Evolutionary conservation across 2,329 filamentous ascomycete species (phyloP).

Genomic region (Botrytis medusae): DNA sequence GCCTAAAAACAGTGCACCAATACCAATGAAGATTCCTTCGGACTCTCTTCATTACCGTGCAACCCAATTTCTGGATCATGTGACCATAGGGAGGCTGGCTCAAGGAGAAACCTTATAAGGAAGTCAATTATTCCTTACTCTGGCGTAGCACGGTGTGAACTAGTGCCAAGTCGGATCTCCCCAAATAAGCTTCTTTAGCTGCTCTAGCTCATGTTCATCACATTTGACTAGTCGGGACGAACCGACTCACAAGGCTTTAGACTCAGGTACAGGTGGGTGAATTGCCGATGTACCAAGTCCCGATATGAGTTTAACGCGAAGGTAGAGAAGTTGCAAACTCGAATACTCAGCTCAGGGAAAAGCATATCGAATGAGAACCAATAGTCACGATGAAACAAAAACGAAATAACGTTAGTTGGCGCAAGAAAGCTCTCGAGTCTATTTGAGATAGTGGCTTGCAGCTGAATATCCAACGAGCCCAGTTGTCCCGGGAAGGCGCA

Average conservation of each 20-base stretch:
- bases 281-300: not conserved
- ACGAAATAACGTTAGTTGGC: not conserved
- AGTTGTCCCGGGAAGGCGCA: not conserved
- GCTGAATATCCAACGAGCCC: not conserved
- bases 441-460: not conserved
- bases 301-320: not conserved
- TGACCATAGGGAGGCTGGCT: not conserved
- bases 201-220: not conserved
- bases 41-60: not conserved
- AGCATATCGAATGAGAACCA: not conserved
- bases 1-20: not conserved
- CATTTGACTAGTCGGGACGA: not conserved
- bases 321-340: not conserved
- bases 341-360: not conserved
- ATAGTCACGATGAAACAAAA: not conserved
- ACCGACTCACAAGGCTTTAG: not conserved
- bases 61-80: not conserved
- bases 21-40: not conserved
- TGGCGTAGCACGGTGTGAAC: not conserved
- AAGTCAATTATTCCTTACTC: not conserved
- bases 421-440: not conserved
- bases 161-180: slow-evolving; percentile 12
- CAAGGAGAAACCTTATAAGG: not conserved
- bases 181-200: slow-evolving; percentile 2
- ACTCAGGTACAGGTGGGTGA: not conserved